A percentile compares a stretch with the other conserved stretches of the same genome.
Evolutionary conservation across 2,329 filamentous ascomycete genomes (phyloP).

Genomic region (Cladosporium oxysporum): DNA sequence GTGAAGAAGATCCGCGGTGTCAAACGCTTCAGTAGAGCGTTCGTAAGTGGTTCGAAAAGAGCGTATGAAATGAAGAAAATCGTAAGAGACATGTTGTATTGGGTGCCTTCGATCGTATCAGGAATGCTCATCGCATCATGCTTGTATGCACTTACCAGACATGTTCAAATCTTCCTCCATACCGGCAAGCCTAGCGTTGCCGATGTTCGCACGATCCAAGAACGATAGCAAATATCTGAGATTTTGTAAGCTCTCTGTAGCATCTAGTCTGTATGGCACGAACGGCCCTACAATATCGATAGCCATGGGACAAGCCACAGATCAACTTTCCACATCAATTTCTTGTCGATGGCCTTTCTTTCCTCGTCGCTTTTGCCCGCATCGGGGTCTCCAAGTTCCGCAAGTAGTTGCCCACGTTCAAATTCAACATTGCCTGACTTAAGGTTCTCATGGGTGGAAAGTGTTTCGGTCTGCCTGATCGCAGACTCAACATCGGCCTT

Average conservation of each 20-base stretch:
- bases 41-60: constrained; percentile 75
- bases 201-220: constrained; percentile 68
- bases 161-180: constrained; percentile 61
- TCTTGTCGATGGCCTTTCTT: constrained; percentile 60
- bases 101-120: constrained; percentile 37
- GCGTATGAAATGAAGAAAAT: constrained; percentile 89
- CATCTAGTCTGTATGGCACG: background rate
- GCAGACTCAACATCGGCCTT: background rate
- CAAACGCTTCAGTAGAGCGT: constrained; percentile 75
- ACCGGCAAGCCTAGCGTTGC: constrained; percentile 65
- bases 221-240: constrained; percentile 18
- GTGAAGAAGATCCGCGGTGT: constrained; percentile 74
- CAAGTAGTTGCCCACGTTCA: background rate
- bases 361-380: constrained; percentile 66
- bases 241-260: background rate
- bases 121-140: background rate
- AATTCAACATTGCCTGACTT: background rate
- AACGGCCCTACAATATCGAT: constrained; percentile 62
- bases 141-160: constrained; percentile 40
- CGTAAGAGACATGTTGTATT: constrained; percentile 75
- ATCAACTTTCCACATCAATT: constrained; percentile 64
- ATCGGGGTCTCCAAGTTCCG: constrained; percentile 57
- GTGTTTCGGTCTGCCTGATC: background rate
- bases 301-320: constrained; percentile 65
- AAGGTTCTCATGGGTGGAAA: background rate